Percentiles rank a stretch among this genome's conserved stretches.
phyloP scores from a whole-genome alignment of 2,329 filamentous ascomycete genomes.

The Fusarium chlamydosporum region DNA sequence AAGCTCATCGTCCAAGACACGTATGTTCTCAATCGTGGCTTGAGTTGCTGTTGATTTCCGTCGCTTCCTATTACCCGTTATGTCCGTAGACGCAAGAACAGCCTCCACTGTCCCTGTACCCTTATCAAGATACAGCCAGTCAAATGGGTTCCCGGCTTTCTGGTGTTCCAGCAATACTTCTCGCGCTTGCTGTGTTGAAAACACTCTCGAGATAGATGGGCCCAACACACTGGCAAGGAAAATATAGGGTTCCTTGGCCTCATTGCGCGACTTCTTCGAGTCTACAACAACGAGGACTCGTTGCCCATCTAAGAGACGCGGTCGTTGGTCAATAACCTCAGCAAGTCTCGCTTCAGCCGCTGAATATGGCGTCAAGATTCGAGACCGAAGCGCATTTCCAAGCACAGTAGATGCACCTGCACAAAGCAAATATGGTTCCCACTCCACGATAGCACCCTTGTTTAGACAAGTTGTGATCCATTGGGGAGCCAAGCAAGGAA shows the following conservation, averaged over 20 bases:
- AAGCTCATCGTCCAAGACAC: slow-evolving; percentile 85
- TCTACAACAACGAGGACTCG: slow-evolving; percentile 79
- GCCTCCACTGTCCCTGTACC: slow-evolving; percentile 67
- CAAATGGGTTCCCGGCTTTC: slow-evolving; percentile 66
- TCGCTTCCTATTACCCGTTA: slow-evolving; percentile 58
- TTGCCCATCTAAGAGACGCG: slow-evolving; percentile 73
- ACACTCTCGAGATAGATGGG: slow-evolving; percentile 76
- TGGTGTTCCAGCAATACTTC: slow-evolving; percentile 68
- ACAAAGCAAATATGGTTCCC: slow-evolving; percentile 86
- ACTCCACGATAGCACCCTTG: slow-evolving; percentile 74
- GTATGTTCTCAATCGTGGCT: slow-evolving; percentile 65
- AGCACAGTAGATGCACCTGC: slow-evolving; percentile 85
- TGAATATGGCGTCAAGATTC: slow-evolving; percentile 74
- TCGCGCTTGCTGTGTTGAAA: slow-evolving; percentile 75
- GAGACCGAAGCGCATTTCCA: slow-evolving; percentile 81
- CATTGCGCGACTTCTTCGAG: slow-evolving; percentile 68
- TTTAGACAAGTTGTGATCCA: slow-evolving; percentile 84
- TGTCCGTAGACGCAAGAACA: slow-evolving; percentile 58
- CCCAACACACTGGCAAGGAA: slow-evolving; percentile 87
- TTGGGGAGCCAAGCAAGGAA: slow-evolving; percentile 86
- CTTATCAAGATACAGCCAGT: slow-evolving; percentile 85
- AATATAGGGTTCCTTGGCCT: slow-evolving; percentile 78
- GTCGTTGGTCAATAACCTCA: slow-evolving; percentile 71
- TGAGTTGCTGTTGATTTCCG: slow-evolving; percentile 50
- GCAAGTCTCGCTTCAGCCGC: slow-evolving; percentile 68